Evolutionary conservation across 108 stramenopile species (phyloP), one percentile per base, ranked within the genome.

Genomic region (Skeletonema grethae): DNA sequence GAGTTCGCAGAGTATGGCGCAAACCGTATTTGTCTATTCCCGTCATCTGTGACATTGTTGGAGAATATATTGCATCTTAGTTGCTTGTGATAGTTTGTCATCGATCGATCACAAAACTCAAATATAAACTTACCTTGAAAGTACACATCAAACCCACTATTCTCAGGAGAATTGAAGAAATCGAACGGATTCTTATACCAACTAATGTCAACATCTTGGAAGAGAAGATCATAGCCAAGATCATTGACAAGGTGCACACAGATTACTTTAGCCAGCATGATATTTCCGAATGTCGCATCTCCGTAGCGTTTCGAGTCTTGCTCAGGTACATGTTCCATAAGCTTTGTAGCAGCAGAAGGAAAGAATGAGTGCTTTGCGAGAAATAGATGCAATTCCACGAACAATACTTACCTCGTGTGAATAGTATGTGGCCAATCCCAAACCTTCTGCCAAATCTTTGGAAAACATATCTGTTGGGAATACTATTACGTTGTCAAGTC

Each of bases 221-320:
- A 96, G 22, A 96, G 70, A 12, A 96, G 39, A 69, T 96, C 87
- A 58, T 92, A 89, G 5, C 89, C 89, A 34, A 94, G 72, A 28
- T 70, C 55, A 65, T 85, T 79, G 9, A 90, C 72, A 32, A 96
- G 60, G 38, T 92, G 94, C 8, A 93, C 88, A 43, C 82, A 87
- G 16, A 91, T 65, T 2, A 90, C 82, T 78, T 97, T 97, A 28
- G 89, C 84, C 80, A 93, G 81, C 96, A 97, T 96, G 82, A 97
- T 95, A 15, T 39, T 53, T 4, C 68, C 76, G 69, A 94, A 97
- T 3, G 67, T 88, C 0, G 29, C 22, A 79, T 97, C 96, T 0
- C 82, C 90, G 63, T 95, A 97, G 4, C 53, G 30, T 32, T 67
- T 48, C 8, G 91, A 80, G 20, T 84, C 87, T 43, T 68, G 58